These are phyloP conservation scores for Aciculoconidium aculeatum DNA, from an alignment of 805 yeast species.

Conservation along the genomic window DNA sequence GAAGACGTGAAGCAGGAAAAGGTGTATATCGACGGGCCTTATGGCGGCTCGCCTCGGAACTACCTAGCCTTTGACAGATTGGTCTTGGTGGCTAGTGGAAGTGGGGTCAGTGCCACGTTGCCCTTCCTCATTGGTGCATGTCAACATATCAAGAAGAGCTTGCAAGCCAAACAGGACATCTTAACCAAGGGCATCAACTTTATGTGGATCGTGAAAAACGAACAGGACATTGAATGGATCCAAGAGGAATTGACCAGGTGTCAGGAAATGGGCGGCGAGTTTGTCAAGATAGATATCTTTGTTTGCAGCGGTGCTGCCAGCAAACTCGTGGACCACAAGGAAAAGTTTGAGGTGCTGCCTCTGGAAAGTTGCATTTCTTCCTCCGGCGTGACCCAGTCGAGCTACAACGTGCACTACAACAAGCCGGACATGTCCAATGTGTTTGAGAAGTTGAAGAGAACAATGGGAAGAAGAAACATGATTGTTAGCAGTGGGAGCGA, in stretches of 20 bases:
- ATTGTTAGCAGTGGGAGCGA: conserved; percentile 44
- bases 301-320: conserved; percentile 11
- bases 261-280: conserved; percentile 20
- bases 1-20: conserved; percentile 16
- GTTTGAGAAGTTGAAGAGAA: conserved; percentile 10
- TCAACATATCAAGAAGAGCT: conserved; percentile 9
- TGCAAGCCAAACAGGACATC: conserved; percentile 7
- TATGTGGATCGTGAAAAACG: conserved; percentile 38
- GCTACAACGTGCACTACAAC: conserved; percentile 11
- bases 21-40: conserved; percentile 51
- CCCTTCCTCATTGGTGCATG: conserved; percentile 34
- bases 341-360: no score
- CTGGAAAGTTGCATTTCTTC: no score
- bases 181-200: conserved; percentile 28
- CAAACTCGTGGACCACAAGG: background rate
- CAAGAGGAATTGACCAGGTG: conserved; percentile 26
- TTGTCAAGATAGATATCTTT: conserved; percentile 21
- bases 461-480: conserved; percentile 28
- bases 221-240: conserved; percentile 36
- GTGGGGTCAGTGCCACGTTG: conserved; percentile 46
- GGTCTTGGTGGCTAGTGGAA: conserved; percentile 41
- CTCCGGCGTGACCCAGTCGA: no score
- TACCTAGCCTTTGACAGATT: conserved; percentile 39
- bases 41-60: conserved; percentile 48
- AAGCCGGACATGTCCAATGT: conserved; percentile 17